Conservation (phyloP, 345 rosid genomes). For the Syzygium oleosum region DNA sequence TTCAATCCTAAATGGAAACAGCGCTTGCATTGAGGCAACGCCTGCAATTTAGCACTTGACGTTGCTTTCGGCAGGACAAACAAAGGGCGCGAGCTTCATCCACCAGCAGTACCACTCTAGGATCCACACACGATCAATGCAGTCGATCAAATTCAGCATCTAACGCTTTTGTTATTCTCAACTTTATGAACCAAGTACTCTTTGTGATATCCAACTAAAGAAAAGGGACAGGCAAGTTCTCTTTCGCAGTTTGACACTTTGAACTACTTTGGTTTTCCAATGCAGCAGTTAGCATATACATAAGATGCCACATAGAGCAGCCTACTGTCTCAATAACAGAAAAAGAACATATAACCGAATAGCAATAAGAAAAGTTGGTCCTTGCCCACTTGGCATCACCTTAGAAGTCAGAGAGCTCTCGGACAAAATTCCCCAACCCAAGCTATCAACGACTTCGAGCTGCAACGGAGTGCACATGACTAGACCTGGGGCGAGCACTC, state of each 20-base stretch:
- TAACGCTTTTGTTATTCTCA: background rate
- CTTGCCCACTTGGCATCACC: background rate
- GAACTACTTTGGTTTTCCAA: background rate
- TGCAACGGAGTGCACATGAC: background rate
- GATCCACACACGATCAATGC: background rate
- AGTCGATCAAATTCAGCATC: background rate
- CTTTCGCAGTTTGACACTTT: background rate
- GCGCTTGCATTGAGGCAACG: background rate
- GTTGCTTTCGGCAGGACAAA: background rate
- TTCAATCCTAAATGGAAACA: background rate
- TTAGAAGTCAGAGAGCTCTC: background rate
- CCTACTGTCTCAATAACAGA: background rate
- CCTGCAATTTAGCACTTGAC: background rate
- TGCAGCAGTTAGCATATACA: background rate
- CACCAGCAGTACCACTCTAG: background rate
- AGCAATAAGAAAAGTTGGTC: background rate
- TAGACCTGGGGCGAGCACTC: constrained; percentile 12
- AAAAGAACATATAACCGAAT: background rate
- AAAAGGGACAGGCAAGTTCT: background rate
- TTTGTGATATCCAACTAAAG: background rate
- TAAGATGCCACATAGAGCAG: background rate
- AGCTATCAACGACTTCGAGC: background rate
- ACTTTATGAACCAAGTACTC: background rate
- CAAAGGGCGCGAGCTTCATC: background rate
- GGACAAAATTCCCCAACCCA: background rate